Evolutionary conservation across 176 grass and related monocot genomes (phyloP), one percentile per base, ranked within the genome.

Genomic region (Sorghum bicolor): DNA sequence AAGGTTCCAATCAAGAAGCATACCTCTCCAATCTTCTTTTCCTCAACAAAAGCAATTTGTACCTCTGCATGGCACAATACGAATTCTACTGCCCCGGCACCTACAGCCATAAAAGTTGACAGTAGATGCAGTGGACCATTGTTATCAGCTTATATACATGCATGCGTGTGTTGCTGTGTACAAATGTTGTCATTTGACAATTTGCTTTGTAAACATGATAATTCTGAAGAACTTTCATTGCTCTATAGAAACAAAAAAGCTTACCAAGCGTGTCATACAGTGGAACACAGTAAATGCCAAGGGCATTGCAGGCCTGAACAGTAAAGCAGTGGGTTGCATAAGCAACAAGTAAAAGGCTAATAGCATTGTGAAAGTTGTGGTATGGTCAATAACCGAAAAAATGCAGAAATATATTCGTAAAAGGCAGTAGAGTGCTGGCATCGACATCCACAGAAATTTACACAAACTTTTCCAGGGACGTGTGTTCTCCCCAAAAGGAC

Each of bases 231-330:
- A 72, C 52, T 83, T 61, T 67, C 2, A n/a, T 10, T 67, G 20
- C 24, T 67, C 38, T 37, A 47, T 2, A 50, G 70, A 84, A 77
- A 60, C n/a, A 81, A 64, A 58, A 75, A 68, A 60, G 9, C 85
- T 69, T 89, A 98, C 96, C 96, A 83, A 98, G 93, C 19, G 96
- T 96, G 79, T 98, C 96, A 75, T 98, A 98, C 71, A 98, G 83
- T 22, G 96, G 96, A 86, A 94, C 91, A 89, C 93, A 98, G 58
- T 90, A 94, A 44, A 98, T 87, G 68, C 96, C 96, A 89, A 94
- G 91, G 82, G 96, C 91, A 86, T 95, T 98, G 87, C 94, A 94
- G 69, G 92, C 92, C 94, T 97, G 87, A 43, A 84, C 40, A 50
- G 63, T 57, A 22, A 88, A 78, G 70, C 40, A 92, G 84, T 29